Conservation (phyloP, 2,329 filamentous ascomycete genomes). For the Talaromyces sp. region DNA sequence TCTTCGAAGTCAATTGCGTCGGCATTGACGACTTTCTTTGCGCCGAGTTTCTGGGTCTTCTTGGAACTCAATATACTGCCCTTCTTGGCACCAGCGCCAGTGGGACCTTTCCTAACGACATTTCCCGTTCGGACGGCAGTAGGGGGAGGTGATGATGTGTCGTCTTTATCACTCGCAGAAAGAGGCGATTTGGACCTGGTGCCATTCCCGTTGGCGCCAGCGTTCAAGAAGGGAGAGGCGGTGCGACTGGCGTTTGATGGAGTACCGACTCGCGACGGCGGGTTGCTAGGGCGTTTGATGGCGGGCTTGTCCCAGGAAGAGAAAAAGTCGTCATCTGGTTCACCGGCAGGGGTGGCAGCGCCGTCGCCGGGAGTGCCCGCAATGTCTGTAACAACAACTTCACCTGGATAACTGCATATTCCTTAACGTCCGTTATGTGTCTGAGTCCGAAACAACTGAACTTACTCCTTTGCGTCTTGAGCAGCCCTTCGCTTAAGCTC, state of each 20-base stretch:
- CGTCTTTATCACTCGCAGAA: constrained; percentile 52
- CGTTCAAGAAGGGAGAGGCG: constrained; percentile 83
- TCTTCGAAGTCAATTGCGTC: constrained; percentile 93
- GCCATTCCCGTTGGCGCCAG: constrained; percentile 63
- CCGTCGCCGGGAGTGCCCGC: constrained; percentile 60
- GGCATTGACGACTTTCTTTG: constrained; percentile 75
- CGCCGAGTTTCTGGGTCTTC: constrained; percentile 79
- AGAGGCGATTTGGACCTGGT: constrained; percentile 80
- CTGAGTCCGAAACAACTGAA: constrained; percentile 15
- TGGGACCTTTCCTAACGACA: constrained; percentile 72
- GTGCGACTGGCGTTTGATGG: constrained; percentile 77
- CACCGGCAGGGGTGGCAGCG: constrained; percentile 72
- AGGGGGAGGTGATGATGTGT: constrained; percentile 52
- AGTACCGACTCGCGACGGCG: constrained; percentile 82
- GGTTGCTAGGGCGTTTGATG: constrained; percentile 93
- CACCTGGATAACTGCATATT: constrained; percentile 67
- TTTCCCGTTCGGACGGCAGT: constrained; percentile 70
- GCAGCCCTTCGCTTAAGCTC: constrained; percentile 84
- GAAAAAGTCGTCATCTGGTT: constrained; percentile 91
- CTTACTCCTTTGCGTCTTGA: constrained; percentile 79
- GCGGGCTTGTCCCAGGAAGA: constrained; percentile 98
- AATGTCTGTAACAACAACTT: constrained; percentile 74
- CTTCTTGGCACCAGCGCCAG: constrained; percentile 67
- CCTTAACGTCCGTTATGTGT: constrained; percentile 17
- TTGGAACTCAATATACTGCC: constrained; percentile 81